phyloP scores from a whole-genome alignment of 352 stramenopile species.

The Phytopythium aichiense region DNA sequence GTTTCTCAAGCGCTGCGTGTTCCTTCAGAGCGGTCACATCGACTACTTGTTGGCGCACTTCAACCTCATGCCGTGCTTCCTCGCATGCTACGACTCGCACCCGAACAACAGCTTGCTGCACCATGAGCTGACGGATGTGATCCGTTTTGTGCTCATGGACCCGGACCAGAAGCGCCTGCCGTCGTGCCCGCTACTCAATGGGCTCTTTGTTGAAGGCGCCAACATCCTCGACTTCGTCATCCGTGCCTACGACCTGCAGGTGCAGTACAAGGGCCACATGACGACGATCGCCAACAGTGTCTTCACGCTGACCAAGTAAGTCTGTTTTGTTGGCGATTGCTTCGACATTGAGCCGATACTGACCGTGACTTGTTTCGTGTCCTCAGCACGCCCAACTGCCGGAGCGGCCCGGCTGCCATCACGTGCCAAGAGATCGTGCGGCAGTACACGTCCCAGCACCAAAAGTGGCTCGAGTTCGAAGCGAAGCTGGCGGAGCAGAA shows the following conservation, averaged over 20 bases:
- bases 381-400: slow-evolving; percentile 64
- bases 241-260: slow-evolving; percentile 60
- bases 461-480: slow-evolving; percentile 76
- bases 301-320: slow-evolving; percentile 83
- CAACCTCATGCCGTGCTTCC: slow-evolving; percentile 77
- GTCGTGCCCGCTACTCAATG: slow-evolving; percentile 75
- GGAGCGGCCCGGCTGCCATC: slow-evolving; percentile 38
- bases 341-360: slow-evolving; percentile 6
- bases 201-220: slow-evolving; percentile 60
- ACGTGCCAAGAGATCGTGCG: slow-evolving; percentile 80
- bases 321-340: slow-evolving; percentile 3
- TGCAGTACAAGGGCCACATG: slow-evolving; percentile 88
- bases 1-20: slow-evolving; percentile 81
- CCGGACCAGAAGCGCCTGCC: slow-evolving; percentile 79
- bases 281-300: slow-evolving; percentile 89
- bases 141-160: slow-evolving; percentile 82
- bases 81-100: slow-evolving; percentile 74
- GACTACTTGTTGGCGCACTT: slow-evolving; percentile 68
- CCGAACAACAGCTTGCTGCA: slow-evolving; percentile 82
- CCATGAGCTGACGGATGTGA: slow-evolving; percentile 83
- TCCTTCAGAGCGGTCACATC: slow-evolving; percentile 70
- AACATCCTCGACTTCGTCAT: slow-evolving; percentile 86
- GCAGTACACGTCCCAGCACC: slow-evolving; percentile 64
- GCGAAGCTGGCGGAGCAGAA: slow-evolving; percentile 75
- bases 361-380: neutral